A percentile compares a stretch with the other conserved stretches of the same genome.
Evolutionary conservation across 2,329 filamentous ascomycete species (phyloP).

Genomic region (Mycosphaerella sp.): DNA sequence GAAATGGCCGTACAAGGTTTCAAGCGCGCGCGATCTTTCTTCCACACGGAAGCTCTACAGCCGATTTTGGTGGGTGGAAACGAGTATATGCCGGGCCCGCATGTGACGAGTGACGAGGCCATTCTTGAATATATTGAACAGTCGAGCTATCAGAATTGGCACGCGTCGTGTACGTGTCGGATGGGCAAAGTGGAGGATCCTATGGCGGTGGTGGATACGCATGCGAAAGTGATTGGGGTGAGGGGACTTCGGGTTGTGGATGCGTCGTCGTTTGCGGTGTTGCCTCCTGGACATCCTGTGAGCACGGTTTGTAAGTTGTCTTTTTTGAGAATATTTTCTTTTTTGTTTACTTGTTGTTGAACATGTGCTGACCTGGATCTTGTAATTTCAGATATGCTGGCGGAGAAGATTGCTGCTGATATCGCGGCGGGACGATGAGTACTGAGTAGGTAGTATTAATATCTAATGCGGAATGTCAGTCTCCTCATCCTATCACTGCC

Average conservation of each 20-base stretch:
- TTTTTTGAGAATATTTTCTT: too few species aligned
- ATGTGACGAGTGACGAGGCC: conserved; percentile 16
- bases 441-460: neutral
- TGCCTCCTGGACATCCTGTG: conserved; percentile 26
- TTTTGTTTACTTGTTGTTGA: too few species aligned
- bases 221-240: conserved; percentile 22
- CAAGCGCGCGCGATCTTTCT: conserved; percentile 32
- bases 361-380: too few species aligned
- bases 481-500: too few species aligned
- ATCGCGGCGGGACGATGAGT: conserved; percentile 15
- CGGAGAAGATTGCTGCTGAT: conserved; percentile 14
- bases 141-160: conserved; percentile 11
- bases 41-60: conserved; percentile 27
- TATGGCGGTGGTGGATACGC: conserved; percentile 22
- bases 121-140: conserved; percentile 17
- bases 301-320: conserved; percentile 16
- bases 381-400: neutral
- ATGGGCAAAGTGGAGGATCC: conserved; percentile 21
- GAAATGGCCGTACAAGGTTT: conserved; percentile 32
- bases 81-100: conserved; percentile 19
- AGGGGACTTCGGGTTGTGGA: conserved; percentile 24
- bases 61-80: conserved; percentile 5
- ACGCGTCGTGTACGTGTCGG: conserved; percentile 18
- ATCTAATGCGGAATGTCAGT: too few species aligned
- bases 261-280: conserved; percentile 19